A percentile compares a stretch with the other conserved stretches of the same genome.
Evolutionary conservation across 352 stramenopile species (phyloP).

Genomic region (Phytophthora capsici): DNA sequence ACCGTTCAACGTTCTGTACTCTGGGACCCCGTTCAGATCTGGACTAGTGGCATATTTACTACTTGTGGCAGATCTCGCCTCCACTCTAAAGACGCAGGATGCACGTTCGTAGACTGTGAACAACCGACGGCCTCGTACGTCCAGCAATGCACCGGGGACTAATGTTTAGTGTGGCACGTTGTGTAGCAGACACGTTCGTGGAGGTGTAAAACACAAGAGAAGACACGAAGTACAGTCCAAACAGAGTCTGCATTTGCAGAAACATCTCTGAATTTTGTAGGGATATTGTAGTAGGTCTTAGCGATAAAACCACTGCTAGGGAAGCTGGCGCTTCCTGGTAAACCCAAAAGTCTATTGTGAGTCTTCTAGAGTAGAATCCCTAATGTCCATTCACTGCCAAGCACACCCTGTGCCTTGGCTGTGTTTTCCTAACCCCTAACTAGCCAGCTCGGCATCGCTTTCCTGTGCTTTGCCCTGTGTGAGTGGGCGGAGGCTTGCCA

Average conservation of each 20-base stretch:
- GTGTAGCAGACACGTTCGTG: slow-evolving; percentile 31
- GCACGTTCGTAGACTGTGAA: slow-evolving; percentile 27
- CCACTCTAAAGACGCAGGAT: slow-evolving; percentile 12
- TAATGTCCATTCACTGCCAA: too few relatives aligned
- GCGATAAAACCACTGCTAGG: too few relatives aligned
- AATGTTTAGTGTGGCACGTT: slow-evolving; percentile 44
- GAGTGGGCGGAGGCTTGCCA: too few relatives aligned
- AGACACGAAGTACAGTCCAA: background rate
- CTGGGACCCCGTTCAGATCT: slow-evolving; percentile 23
- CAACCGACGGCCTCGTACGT: slow-evolving; percentile 29
- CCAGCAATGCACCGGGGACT: slow-evolving; percentile 25
- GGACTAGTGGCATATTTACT: slow-evolving; percentile 16
- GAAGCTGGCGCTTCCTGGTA: too few relatives aligned
- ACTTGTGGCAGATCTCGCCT: slow-evolving; percentile 36
- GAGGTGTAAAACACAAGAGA: background rate
- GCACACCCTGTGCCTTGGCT: too few relatives aligned
- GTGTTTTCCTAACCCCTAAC: too few relatives aligned
- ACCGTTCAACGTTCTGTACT: background rate
- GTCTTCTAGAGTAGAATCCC: too few relatives aligned
- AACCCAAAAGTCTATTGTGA: too few relatives aligned
- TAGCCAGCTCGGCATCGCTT: too few relatives aligned
- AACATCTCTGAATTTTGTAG: background rate
- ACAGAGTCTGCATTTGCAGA: background rate
- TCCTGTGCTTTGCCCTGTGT: too few relatives aligned
- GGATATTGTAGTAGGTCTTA: too few relatives aligned